phyloP scores from a whole-genome alignment of 148 eudicot species.

The Agrostemma githago region DNA sequence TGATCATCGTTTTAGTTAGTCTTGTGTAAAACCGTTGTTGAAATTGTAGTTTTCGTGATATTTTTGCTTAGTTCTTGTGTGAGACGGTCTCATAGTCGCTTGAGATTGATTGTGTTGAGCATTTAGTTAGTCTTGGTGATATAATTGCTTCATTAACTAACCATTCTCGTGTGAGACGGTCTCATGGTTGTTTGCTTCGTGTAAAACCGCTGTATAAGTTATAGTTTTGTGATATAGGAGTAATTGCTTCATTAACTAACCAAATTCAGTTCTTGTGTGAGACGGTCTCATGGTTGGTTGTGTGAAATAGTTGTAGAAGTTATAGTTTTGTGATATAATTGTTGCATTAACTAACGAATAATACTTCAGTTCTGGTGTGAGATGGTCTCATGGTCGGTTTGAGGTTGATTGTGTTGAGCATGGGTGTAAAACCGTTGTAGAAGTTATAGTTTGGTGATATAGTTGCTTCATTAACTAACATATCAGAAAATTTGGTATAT shows the following conservation, averaged over 20 bases:
- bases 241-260: neutral
- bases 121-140: neutral
- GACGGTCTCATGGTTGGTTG: neutral
- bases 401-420: neutral
- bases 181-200: too few species aligned
- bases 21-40: too few species aligned
- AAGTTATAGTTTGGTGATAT: too few species aligned
- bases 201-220: too few species aligned
- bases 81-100: too few species aligned
- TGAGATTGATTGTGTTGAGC: too few species aligned
- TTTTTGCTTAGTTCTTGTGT: too few species aligned
- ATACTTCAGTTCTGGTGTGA: too few species aligned
- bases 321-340: neutral
- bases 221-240: neutral
- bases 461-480: neutral
- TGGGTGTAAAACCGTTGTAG: too few species aligned
- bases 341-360: neutral
- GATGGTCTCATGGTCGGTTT: too few species aligned
- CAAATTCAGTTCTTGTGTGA: too few species aligned
- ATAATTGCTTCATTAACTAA: constrained; percentile 3
- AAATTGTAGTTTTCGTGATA: too few species aligned
- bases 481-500: neutral
- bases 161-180: neutral
- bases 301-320: neutral
- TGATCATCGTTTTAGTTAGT: constrained; percentile 16